Base-by-base conservation (phyloP, 2,329 filamentous ascomycete genomes). In the Leptographium wingfieldii region DNA sequence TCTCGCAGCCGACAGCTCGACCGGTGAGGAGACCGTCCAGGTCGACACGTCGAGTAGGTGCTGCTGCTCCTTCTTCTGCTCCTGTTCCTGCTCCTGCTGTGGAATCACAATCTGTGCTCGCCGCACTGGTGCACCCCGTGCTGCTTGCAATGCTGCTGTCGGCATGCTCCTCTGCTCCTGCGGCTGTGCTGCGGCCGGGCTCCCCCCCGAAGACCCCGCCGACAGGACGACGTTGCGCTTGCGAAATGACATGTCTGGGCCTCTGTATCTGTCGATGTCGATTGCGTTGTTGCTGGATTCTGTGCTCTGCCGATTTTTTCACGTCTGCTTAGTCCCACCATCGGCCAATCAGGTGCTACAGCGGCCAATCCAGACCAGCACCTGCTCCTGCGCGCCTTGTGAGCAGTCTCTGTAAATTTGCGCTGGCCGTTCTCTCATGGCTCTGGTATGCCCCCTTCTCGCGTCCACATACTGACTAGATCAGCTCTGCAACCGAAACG, bases 211-310 rank as follows among this genome's bases (percentile, higher is more conserved):
- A 22, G 67, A 60, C 52, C 72, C 63, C 49, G 70, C 70, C 58
- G 73, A 76, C 53, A 84, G 74, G 12, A 83, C 75, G 43, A 80
- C 74, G 63, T 80, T 82, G 64, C 79, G 74, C 66, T 81, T 83
- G 61, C 80, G 75, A 63, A 84, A 83, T 3, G 80, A 81, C 81
- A 84, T 84, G 11, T 43, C 40, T 43, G 22, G 16, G 16, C 16
- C 40, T 48, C 16, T 48, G 35, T 38, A 31, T 3, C 29, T 4
- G 7, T 31, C 29, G 7, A 31, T 5, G 3, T 5, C 7, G 4
- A 7, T 31, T 7, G 33, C 6, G 33, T 35, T 35, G 33, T 35
- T 35, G 38, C 14, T 40, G 35, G 35, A 11, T 6, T 38, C 12
- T 38, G 4, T 40, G 38, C 12, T 40, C 38, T 46, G 40, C 6